These are phyloP conservation scores for Eucalyptus dawsonii DNA, from an alignment of 345 rosid genomes.

Conservation along the genomic window DNA sequence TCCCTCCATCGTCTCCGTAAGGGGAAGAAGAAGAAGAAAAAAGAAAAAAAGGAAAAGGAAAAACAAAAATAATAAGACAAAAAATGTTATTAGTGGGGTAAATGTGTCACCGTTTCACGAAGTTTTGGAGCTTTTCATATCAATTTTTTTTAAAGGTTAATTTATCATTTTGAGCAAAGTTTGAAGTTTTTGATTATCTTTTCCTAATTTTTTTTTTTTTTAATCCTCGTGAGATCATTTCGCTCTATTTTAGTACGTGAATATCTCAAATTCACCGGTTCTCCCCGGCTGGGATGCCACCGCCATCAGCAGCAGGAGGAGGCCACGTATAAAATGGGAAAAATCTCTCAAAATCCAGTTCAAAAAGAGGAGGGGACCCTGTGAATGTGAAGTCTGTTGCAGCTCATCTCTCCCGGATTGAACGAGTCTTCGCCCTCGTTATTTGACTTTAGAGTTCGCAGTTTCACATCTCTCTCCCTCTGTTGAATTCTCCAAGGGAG, in stretches of 20 bases:
- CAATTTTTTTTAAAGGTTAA: too few relatives aligned
- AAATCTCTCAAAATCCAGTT: neutral
- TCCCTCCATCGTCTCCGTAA: fast-evolving
- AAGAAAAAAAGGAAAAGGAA: too few relatives aligned
- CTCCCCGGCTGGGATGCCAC: neutral
- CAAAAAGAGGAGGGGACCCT: neutral
- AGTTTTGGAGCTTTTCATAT: too few relatives aligned
- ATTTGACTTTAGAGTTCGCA: neutral
- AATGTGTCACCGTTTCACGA: too few relatives aligned
- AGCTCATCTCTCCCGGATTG: neutral
- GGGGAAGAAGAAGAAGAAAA: too few relatives aligned
- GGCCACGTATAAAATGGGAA: neutral
- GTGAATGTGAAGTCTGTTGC: neutral
- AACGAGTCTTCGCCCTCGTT: neutral
- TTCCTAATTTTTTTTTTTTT: too few relatives aligned
- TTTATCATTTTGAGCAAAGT: too few relatives aligned
- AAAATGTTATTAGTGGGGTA: too few relatives aligned
- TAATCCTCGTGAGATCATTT: too few relatives aligned
- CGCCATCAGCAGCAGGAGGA: neutral
- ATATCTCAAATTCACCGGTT: neutral
- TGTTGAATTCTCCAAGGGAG: neutral
- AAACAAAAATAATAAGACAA: too few relatives aligned
- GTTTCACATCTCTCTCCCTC: neutral
- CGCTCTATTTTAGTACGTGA: neutral
- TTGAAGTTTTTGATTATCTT: too few relatives aligned